phyloP scores from a whole-genome alignment of 768 basidiomycete genomes.

The Suillus cothurnatus region DNA sequence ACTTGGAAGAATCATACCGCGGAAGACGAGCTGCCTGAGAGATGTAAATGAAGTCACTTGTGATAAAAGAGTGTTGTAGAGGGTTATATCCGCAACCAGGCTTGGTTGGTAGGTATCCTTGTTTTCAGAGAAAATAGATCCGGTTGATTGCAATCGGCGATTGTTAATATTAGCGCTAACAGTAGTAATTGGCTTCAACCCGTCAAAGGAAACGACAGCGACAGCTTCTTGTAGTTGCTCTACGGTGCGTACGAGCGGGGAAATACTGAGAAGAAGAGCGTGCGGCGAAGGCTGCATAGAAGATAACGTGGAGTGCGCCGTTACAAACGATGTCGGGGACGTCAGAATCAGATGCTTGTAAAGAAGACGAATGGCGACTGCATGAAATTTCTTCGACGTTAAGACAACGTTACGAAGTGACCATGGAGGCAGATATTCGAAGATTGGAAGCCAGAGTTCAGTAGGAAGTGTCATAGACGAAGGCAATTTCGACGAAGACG shows the following conservation, averaged over 20 bases:
- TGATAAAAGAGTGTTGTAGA: constrained; percentile 29
- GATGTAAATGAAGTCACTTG: constrained; percentile 30
- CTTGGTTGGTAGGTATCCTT: constrained; percentile 26
- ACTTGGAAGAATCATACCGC: constrained; percentile 39
- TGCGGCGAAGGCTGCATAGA: constrained; percentile 17
- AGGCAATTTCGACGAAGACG: not conserved
- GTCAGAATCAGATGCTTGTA: constrained; percentile 35
- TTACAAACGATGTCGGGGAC: constrained; percentile 26
- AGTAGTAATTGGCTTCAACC: constrained; percentile 16
- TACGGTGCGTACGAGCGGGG: constrained; percentile 14
- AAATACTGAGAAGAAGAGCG: constrained; percentile 12
- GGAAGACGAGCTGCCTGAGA: constrained; percentile 41
- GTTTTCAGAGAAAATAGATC: constrained; percentile 6
- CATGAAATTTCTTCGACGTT: constrained; percentile 33
- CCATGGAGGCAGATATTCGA: constrained; percentile 31
- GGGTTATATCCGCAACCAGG: constrained; percentile 23
- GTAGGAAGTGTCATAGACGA: constrained; percentile 29
- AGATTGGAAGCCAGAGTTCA: constrained; percentile 42
- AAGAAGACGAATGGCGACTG: constrained; percentile 24
- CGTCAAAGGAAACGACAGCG: constrained; percentile 21
- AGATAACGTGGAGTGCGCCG: not conserved
- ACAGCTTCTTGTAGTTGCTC: constrained; percentile 32
- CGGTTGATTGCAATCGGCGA: constrained; percentile 5
- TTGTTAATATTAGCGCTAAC: not conserved
- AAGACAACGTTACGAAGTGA: constrained; percentile 35